Base-by-base conservation (phyloP, 768 basidiomycete genomes). In the Termitomyces sp. region DNA sequence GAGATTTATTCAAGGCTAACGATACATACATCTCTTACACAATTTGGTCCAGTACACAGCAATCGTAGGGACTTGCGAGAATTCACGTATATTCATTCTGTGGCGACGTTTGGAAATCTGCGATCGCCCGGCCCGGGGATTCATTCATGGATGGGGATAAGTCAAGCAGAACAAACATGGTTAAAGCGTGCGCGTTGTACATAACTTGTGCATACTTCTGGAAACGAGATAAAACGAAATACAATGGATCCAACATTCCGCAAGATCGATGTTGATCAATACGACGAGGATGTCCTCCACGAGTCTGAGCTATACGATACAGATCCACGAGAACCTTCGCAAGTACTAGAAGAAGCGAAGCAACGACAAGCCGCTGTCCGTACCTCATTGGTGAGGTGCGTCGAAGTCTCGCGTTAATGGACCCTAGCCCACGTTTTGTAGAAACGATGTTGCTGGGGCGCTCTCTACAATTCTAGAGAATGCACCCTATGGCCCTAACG, bases 201-300 rank as follows among this genome's bases (percentile, higher is more conserved):
- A n/a, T n/a, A 33, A 3, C 33, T 16, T 12, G 24, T 9, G 34
- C 16, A 6, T 32, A 9, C 22, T 32, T 18, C 27, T 12, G 13
- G 5, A 5, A 14, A 12, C 34, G 24, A 51, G n/a, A n/a, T 40
- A 34, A n/a, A n/a, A n/a, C 30, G 3, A 18, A n/a, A 42, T 12
- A 55, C 18, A 54, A 79, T 79, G 76, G 79, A 81, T 48, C 69
- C 69, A 59, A 84, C 86, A 53, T 97, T 94, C 74, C 82, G 95
- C 65, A 95, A 95, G 74, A 93, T 97, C 74, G 88, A 98, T 76
- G 89, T 98, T 68, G 96, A 98, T 76, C 81, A 77, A 40, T 93
- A 86, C 75, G 96, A 98, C 69, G 96, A 98, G 71, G 96, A 98
- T 66, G 82, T 86, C 24, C 74, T 98, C 7, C 82, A 87, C 45